Evolutionary conservation across 345 rosid genomes (phyloP).

Genomic region (Eucalyptus cloeziana): DNA sequence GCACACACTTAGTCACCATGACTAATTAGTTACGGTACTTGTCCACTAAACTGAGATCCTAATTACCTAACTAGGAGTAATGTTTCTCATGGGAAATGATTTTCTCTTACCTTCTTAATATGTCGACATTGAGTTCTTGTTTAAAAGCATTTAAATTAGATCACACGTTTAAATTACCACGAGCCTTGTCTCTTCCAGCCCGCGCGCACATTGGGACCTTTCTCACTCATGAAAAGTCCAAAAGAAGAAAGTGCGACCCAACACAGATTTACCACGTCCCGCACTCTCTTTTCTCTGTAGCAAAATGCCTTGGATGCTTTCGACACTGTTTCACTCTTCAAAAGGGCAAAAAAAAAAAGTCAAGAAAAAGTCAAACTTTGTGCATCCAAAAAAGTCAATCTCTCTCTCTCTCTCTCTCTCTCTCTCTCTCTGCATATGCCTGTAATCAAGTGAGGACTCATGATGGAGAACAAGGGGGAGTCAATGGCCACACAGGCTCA

Average conservation of each 20-base stretch:
- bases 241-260: background rate
- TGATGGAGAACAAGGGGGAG: background rate
- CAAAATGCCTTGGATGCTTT: background rate
- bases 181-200: background rate
- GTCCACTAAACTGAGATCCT: background rate
- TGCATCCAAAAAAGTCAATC: background rate
- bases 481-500: conserved; percentile 36
- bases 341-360: background rate
- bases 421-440: background rate
- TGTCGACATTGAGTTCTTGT: background rate
- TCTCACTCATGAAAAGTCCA: background rate
- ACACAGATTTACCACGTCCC: background rate
- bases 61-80: background rate
- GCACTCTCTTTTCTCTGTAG: background rate
- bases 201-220: background rate
- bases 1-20: background rate
- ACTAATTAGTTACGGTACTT: background rate
- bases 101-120: background rate
- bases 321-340: background rate
- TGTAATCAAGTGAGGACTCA: background rate
- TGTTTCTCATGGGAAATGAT: background rate
- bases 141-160: background rate
- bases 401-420: background rate
- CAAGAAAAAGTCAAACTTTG: background rate
- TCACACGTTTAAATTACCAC: background rate